Conservation (phyloP, 306 rosid species). For the Ammopiptanthus mongolicus region DNA sequence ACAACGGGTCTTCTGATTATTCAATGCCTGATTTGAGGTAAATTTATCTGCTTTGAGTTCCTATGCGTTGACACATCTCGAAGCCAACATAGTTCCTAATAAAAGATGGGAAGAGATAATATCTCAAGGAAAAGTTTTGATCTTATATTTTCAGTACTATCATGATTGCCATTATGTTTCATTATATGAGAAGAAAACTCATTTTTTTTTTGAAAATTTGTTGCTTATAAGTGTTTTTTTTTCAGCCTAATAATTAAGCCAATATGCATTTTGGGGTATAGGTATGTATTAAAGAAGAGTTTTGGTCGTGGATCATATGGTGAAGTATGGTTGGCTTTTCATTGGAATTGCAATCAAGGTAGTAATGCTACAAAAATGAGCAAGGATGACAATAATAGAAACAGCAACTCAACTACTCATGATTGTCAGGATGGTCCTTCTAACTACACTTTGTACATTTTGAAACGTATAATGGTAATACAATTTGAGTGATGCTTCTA, state of each 20-base stretch:
- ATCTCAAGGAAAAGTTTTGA: neutral
- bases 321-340: constrained; percentile 96
- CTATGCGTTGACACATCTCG: neutral
- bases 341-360: constrained; percentile 68
- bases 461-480: constrained; percentile 94
- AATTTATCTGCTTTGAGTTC: constrained; percentile 17
- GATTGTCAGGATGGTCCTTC: constrained; percentile 46
- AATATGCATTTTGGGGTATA: constrained; percentile 35
- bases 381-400: constrained; percentile 31
- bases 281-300: constrained; percentile 79
- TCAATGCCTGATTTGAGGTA: constrained; percentile 75
- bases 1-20: constrained; percentile 59
- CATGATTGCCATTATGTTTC: neutral
- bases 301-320: constrained; percentile 98
- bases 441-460: constrained; percentile 64
- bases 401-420: constrained; percentile 37
- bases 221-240: constrained; percentile 7
- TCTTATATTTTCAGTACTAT: neutral
- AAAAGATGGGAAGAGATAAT: neutral
- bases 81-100: constrained; percentile 15
- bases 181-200: neutral
- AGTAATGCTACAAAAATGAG: constrained; percentile 35
- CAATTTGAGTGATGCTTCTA: constrained; percentile 13
- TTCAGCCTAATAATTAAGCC: constrained; percentile 3
- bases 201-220: constrained; percentile 1